Percentiles rank a stretch among this genome's conserved stretches.
Evolutionary conservation across 352 stramenopile genomes (phyloP).

Genomic region (Halophytophthora batemanensis): DNA sequence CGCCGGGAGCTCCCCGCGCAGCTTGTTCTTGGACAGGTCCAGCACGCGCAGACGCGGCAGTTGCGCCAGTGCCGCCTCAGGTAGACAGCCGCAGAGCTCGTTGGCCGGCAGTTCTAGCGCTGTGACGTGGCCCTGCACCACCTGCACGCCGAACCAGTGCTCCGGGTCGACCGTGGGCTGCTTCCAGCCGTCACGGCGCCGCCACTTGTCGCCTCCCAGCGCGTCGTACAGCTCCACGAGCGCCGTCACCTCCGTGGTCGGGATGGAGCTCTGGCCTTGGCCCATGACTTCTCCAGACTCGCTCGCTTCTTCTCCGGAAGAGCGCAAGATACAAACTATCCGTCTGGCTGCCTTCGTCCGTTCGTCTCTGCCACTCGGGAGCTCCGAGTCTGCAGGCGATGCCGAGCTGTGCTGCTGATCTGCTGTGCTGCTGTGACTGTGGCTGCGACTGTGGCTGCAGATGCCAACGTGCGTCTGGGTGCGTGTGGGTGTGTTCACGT

Average conservation of each 20-base stretch:
- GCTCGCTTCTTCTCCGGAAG: conserved; percentile 3
- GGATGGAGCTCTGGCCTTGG: conserved; percentile 79
- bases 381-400: too few relatives aligned
- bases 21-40: conserved; percentile 80
- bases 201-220: conserved; percentile 66
- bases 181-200: conserved; percentile 73
- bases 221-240: conserved; percentile 75
- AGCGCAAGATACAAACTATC: too few relatives aligned
- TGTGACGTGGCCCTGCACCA: conserved; percentile 67
- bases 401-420: too few relatives aligned
- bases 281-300: too few relatives aligned
- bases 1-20: conserved; percentile 60
- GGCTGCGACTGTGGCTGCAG: not conserved
- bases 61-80: conserved; percentile 33
- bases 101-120: conserved; percentile 62
- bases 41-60: conserved; percentile 70
- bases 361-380: not conserved
- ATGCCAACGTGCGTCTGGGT: too few relatives aligned
- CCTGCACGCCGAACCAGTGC: conserved; percentile 78
- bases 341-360: not conserved
- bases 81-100: conserved; percentile 20
- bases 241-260: conserved; percentile 53
- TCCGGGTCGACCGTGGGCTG: conserved; percentile 67
- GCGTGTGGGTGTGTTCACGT: not conserved
- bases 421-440: not conserved